phyloP scores from a whole-genome alignment of 1,139 yeast genomes.

The Geotrichum restrictum region DNA sequence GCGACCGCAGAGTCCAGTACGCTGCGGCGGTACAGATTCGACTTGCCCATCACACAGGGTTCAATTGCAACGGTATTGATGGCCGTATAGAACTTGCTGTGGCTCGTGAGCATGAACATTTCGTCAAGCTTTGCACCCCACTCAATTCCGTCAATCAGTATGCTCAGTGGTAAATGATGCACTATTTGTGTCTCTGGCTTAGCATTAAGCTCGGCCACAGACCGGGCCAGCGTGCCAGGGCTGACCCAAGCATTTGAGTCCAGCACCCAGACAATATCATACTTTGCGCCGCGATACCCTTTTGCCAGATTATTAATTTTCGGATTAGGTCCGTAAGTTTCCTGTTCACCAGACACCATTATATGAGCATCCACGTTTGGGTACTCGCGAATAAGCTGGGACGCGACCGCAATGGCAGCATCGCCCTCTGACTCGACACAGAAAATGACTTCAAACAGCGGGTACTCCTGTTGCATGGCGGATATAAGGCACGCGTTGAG shows the following conservation, averaged over 20 bases:
- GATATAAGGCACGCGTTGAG: conserved; percentile 64
- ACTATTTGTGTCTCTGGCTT: conserved; percentile 52
- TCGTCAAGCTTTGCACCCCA: conserved; percentile 78
- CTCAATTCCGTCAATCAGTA: conserved; percentile 40
- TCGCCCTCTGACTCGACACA: conserved; percentile 67
- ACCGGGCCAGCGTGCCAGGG: conserved; percentile 61
- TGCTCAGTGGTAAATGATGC: conserved; percentile 74
- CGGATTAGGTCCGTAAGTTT: conserved; percentile 76
- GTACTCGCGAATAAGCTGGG: conserved; percentile 49
- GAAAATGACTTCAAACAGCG: conserved; percentile 66
- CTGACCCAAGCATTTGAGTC: conserved; percentile 84
- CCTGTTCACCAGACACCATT: conserved; percentile 40
- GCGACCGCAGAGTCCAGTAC: conserved; percentile 64
- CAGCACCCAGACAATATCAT: conserved; percentile 80
- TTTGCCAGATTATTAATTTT: conserved; percentile 80
- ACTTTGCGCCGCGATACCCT: conserved; percentile 63
- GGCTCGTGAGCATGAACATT: conserved; percentile 78
- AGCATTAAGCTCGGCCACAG: conserved; percentile 49
- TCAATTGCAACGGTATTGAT: conserved; percentile 74
- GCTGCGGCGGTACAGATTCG: conserved; percentile 69
- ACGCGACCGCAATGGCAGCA: conserved; percentile 59
- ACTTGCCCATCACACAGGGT: conserved; percentile 92
- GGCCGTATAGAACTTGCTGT: conserved; percentile 77
- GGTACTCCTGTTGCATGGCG: conserved; percentile 66
- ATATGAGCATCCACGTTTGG: conserved; percentile 59